Evolutionary conservation across 2,329 filamentous ascomycete species (phyloP), one percentile per base, ranked within the genome.

Genomic region (Leptodontidium sp.): DNA sequence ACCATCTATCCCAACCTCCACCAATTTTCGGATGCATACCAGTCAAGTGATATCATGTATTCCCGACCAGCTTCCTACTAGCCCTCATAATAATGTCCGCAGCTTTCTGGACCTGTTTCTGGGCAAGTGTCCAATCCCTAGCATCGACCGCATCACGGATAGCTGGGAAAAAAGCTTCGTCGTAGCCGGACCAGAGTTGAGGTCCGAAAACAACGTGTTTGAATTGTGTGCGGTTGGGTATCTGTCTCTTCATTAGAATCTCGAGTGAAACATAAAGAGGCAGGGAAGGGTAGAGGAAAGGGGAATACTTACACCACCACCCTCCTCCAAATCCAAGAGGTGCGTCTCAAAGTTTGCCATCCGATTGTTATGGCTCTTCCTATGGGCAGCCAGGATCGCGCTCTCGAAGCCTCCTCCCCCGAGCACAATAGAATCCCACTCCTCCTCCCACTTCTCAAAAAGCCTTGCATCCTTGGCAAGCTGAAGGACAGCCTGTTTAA

Each of bases 181-280:
- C 87, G 73, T 90, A 87, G 47, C 86, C 88, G 43, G 90, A 90
- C 91, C 93, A 94, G 2, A 88, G 83, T 76, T 93, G 88, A 0
- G 96, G 96, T 1, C 92, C 95, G 78, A 94, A 97, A 67, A 99
- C 82, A 77, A 97, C 87, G 80, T 98, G 96, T 80, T 97, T 97
- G 85, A 94, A 99, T 81, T 98, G 96, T 5, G 92, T 92, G 72
- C 95, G 90, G 75, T 93, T 93, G 49, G 93, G 92, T 4, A 97
- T 87, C 91, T 94, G 66, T 62, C 45, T 26, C 3, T 1, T 50
- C 61, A 47, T 72, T 66, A 69, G 64, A 73, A 68, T 26, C n/a
- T 40, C 2, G 55, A 57, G 52, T 47, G 4, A 17, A 38, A 14
- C 17, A 29, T 24, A 15, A 14, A 9, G 14, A 11, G 35, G 17